Evolutionary conservation across 768 basidiomycete genomes (phyloP).

Genomic region (Kwoniella sp.): DNA sequence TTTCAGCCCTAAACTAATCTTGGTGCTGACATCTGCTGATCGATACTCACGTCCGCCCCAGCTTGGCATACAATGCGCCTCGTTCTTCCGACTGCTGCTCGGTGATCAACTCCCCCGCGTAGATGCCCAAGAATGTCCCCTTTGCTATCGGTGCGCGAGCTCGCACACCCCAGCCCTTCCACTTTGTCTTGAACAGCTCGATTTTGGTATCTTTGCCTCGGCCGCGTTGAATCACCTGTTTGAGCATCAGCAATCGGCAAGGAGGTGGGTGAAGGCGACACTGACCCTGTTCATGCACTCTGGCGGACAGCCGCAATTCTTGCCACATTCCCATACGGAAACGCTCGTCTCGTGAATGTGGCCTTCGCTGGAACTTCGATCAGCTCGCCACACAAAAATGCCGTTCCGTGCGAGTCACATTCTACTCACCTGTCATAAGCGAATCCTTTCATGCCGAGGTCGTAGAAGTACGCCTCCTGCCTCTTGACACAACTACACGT

Average conservation of each 20-base stretch:
- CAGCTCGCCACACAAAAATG: background rate
- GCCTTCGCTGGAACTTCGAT: constrained; percentile 52
- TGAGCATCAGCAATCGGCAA: too few relatives aligned
- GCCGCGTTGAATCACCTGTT: constrained; percentile 77
- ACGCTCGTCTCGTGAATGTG: constrained; percentile 52
- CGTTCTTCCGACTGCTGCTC: constrained; percentile 65
- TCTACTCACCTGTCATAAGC: constrained; percentile 58
- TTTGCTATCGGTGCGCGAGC: constrained; percentile 61
- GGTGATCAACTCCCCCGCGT: constrained; percentile 75
- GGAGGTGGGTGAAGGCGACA: too few relatives aligned
- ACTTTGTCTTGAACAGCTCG: constrained; percentile 57
- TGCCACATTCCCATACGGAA: constrained; percentile 77
- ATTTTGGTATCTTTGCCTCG: constrained; percentile 63
- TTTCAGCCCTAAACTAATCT: background rate
- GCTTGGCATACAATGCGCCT: constrained; percentile 56
- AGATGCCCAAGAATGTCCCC: constrained; percentile 75
- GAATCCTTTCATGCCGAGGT: constrained; percentile 57
- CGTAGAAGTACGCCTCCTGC: constrained; percentile 55
- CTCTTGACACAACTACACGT: constrained; percentile 66
- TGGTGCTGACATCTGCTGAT: background rate
- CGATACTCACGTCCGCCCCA: constrained; percentile 42
- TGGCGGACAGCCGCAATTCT: constrained; percentile 71
- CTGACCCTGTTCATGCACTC: constrained; percentile 76
- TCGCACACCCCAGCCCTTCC: constrained; percentile 87
- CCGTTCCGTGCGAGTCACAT: too few relatives aligned